These are phyloP conservation scores for Trichoderma reesei DNA, from an alignment of 495 filamentous ascomycete species.

Conservation along the genomic window DNA sequence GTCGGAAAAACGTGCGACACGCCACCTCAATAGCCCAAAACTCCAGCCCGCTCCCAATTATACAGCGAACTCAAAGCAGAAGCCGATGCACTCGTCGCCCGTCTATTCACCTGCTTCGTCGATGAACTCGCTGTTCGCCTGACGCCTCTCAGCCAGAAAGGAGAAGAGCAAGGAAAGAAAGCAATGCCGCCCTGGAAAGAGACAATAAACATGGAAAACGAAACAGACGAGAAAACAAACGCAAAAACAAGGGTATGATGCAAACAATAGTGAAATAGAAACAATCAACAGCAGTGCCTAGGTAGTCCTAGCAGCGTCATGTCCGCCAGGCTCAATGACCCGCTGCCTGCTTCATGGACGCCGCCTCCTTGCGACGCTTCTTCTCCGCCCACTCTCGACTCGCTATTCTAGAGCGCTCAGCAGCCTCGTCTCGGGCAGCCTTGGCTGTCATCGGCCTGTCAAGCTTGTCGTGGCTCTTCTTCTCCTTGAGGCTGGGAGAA, in stretches of 20 bases:
- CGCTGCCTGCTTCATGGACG: neutral
- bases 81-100: neutral
- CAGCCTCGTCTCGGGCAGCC: slow-evolving; percentile 51
- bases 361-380: slow-evolving; percentile 38
- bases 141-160: neutral
- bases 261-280: neutral
- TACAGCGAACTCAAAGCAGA: neutral
- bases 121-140: neutral
- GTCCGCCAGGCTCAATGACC: too few relatives aligned
- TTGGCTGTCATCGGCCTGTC: slow-evolving; percentile 49
- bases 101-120: neutral
- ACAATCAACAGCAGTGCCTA: neutral
- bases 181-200: too few relatives aligned
- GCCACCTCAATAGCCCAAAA: neutral
- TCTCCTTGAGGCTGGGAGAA: slow-evolving; percentile 30
- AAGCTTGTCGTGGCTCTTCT: slow-evolving; percentile 41
- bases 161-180: too few relatives aligned
- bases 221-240: neutral
- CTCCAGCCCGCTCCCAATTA: neutral
- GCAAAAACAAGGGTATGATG: neutral
- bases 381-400: slow-evolving; percentile 64
- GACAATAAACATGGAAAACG: neutral
- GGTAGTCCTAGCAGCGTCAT: neutral
- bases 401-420: slow-evolving; percentile 51
- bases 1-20: neutral